Percentiles rank a stretch among this genome's conserved stretches.
phyloP scores from a whole-genome alignment of 2,329 filamentous ascomycete genomes.

The Colletotrichum aenigma region DNA sequence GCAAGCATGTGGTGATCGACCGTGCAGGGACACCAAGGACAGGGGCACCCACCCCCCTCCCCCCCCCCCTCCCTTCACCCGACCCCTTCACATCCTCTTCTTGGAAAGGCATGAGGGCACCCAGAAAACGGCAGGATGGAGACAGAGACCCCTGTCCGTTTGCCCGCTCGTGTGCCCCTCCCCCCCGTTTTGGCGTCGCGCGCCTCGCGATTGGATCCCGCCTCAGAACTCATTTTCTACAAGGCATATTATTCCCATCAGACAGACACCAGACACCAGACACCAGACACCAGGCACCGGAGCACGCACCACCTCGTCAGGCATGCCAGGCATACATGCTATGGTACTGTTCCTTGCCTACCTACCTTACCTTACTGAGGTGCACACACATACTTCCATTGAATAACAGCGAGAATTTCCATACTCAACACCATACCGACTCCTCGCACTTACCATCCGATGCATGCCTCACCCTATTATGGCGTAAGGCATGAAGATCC shows the following conservation, averaged over 20 bases:
- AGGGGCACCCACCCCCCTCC: background rate
- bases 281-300: background rate
- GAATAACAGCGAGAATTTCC: too few relatives aligned
- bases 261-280: background rate
- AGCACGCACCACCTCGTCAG: too few relatives aligned
- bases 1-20: conserved; percentile 20
- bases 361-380: background rate
- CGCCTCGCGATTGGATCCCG: conserved; percentile 3
- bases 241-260: background rate
- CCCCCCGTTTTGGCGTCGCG: background rate
- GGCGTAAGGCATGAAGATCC: background rate
- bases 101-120: background rate
- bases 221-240: background rate
- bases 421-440: background rate
- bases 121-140: conserved; percentile 1
- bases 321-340: background rate
- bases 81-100: background rate
- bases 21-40: background rate
- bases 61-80: background rate
- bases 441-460: background rate
- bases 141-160: background rate
- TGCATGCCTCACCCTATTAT: background rate
- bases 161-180: conserved; percentile 2
- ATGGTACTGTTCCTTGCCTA: background rate
- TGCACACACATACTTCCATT: too few relatives aligned